Evolutionary conservation across 306 rosid species (phyloP), one percentile per base, ranked within the genome.

Genomic region (Lotus japonicus): DNA sequence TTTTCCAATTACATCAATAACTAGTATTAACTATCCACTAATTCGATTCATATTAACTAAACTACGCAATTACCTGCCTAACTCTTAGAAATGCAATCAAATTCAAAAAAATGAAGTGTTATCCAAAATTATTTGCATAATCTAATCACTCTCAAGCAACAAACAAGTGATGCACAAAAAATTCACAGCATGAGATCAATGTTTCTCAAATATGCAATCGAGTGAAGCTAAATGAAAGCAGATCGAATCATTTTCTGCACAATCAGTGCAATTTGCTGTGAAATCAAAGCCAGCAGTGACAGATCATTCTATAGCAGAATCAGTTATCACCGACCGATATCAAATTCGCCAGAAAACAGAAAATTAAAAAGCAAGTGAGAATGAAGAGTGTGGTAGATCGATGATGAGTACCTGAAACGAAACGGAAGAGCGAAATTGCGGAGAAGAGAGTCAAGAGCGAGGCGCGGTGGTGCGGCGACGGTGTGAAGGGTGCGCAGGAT

Each of bases 331-430:
- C 49, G 21, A 19, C 52, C 13, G 21, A 33, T 41, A 64, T 14
- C 39, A 50, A 69, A 39, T 11, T 12, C 31, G 44, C 54, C 4
- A 6, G 18, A 58, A 79, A 70, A 39, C 19, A 70, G 12, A 46
- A 10, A 41, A 2, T 26, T 62, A 38, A 36, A 18, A 7, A 36
- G 69, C 2, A 15, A 49, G 26, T 42, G 35, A 58, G 23, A 43
- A 4, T 61, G 72, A 65, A 76, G 55, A 16, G 46, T 16, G 39
- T 33, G 43, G 66, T 49, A 67, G 82, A 60, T 49, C 63, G 82
- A 84, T 76, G 77, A 62, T 2, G 46, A 54, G 58, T 78, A 81
- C 81, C 83, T 51, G 69, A 71, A 77, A 77, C 13, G 55, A 71
- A 62, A 72, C 16, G 12, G 18, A 14, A 80, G 6, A 15, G 46